Percentiles rank a stretch among this genome's conserved stretches.
phyloP scores from a whole-genome alignment of 129 eudicot species.

The Chrysanthemum lavandulifolium region DNA sequence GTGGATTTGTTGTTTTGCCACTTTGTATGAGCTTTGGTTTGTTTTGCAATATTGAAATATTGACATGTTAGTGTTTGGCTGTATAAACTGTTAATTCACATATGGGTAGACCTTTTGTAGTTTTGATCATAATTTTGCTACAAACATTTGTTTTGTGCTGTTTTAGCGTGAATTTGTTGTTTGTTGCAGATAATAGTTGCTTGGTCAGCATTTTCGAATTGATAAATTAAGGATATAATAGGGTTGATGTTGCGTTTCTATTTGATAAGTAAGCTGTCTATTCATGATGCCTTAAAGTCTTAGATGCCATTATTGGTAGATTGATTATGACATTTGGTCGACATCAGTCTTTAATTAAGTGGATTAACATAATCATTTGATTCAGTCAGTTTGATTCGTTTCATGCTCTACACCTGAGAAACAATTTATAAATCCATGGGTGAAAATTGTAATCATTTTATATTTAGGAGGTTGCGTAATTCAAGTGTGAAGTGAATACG shows the following conservation, averaged over 20 bases:
- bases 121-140: slow-evolving; percentile 8
- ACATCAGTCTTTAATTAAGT: slow-evolving; percentile 9
- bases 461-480: neutral
- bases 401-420: neutral
- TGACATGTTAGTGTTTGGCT: slow-evolving; percentile 15
- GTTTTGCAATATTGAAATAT: neutral
- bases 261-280: slow-evolving; percentile 23
- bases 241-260: slow-evolving; percentile 17
- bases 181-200: slow-evolving; percentile 13
- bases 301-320: slow-evolving; percentile 28
- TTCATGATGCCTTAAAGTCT: slow-evolving; percentile 21
- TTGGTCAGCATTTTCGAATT: slow-evolving; percentile 8
- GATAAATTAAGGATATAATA: slow-evolving; percentile 11
- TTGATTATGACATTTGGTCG: slow-evolving; percentile 25
- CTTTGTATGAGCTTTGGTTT: neutral
- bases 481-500: neutral
- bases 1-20: neutral
- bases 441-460: neutral
- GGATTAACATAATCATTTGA: neutral
- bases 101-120: slow-evolving; percentile 2
- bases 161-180: slow-evolving; percentile 5
- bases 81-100: slow-evolving; percentile 17
- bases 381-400: neutral
- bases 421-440: neutral
- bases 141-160: slow-evolving; percentile 12